Evolutionary conservation across 495 filamentous ascomycete genomes (phyloP), one percentile per base, ranked within the genome.

Genomic region (Penicillium bialowiezense): DNA sequence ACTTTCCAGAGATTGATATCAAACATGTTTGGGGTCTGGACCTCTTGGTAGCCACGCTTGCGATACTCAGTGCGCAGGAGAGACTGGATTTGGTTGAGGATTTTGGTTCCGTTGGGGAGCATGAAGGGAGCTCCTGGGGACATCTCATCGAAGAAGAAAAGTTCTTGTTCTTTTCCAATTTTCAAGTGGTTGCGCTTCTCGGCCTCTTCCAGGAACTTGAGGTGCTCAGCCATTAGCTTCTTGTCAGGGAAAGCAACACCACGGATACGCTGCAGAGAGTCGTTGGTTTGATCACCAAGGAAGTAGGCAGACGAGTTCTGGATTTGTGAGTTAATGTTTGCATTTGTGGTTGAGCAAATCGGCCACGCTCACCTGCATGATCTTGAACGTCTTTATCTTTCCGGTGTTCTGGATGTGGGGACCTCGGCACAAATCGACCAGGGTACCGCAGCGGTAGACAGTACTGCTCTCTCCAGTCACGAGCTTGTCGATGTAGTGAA

Each of bases 181-280:
- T 85, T 84, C 26, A 91, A 74, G 54, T 98, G 93, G 61, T 97
- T 91, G 50, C 95, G 84, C 77, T 96, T 95, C 36, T 92, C 91
- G 7, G 93, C 93, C 63, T 97, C 95, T 63, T 96, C 93, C 7
- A 98, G 70, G 65, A 95, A 92, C 51, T 91, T 90, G 71, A 92
- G 81, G 70, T 96, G 87, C 54, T 92, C 90, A 12, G 83, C 79
- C 79, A 97, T 87, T 56, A 76, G 76, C 75, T 96, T 95, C 79
- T 97, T 97, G 63, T 97, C 92, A 0, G 95, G 95, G 70, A 97
- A 98, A 19, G 90, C 95, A 40, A 98, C 84, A 58, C 92, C 95
- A 61, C 96, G 93, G 44, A 98, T 92, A 50, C 93, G 87, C 66
- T 97, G 95, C 23, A 98, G 74, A 7, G 90, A 93, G 61, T 97